A percentile compares a stretch with the other conserved stretches of the same genome.
phyloP scores from a whole-genome alignment of 192 early-diverging fungal genomes.

The Backusella mclennaniae region DNA sequence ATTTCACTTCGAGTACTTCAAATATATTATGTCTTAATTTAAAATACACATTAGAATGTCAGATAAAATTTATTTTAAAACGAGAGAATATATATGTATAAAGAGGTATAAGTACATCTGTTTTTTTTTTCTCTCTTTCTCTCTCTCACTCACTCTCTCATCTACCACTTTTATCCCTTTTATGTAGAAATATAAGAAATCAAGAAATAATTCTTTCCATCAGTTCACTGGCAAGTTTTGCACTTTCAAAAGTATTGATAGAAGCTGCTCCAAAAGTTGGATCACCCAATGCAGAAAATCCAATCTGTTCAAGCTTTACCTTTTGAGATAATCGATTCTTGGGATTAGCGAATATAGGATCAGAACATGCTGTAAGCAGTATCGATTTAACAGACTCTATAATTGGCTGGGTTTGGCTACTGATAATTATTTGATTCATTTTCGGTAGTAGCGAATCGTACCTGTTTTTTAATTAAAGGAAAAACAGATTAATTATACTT shows the following conservation, averaged over 20 bases:
- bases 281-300: conserved; percentile 45
- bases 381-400: conserved; percentile 69
- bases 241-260: conserved; percentile 42
- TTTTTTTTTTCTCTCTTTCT: neutral
- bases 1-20: too few species aligned
- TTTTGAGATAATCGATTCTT: conserved; percentile 43
- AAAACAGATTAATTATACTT: neutral
- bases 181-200: neutral
- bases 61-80: neutral
- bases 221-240: conserved; percentile 44
- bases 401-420: conserved; percentile 59
- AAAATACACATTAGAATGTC: neutral
- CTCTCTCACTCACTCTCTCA: neutral
- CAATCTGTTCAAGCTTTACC: conserved; percentile 47
- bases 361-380: conserved; percentile 62
- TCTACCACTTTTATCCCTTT: neutral
- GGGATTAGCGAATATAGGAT: conserved; percentile 35
- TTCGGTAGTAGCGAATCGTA: conserved; percentile 69
- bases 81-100: neutral
- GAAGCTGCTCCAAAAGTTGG: conserved; percentile 39
- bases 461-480: conserved; percentile 32
- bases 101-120: neutral
- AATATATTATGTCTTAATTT: neutral
- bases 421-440: conserved; percentile 69
- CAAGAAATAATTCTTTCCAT: conserved; percentile 42